Evolutionary conservation across 352 stramenopile genomes (phyloP).

Genomic region (Blastocystis sp.): DNA sequence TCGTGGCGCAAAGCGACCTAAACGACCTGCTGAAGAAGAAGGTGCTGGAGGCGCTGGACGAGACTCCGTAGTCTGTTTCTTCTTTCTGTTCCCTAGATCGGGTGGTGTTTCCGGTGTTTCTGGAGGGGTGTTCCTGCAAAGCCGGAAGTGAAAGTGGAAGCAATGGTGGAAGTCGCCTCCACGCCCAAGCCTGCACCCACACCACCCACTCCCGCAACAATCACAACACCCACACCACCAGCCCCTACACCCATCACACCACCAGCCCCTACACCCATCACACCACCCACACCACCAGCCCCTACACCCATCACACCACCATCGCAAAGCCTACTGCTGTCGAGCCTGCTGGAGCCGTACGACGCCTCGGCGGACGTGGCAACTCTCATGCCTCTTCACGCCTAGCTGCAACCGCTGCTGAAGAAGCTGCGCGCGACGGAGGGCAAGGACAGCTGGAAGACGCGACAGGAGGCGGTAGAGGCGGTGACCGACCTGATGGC

Average conservation of each 20-base stretch:
- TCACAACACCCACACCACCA: neutral
- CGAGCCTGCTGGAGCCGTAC: conserved; percentile 16
- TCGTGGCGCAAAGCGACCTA: conserved; percentile 18
- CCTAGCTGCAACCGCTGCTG: conserved; percentile 38
- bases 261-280: neutral
- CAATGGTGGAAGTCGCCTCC: conserved; percentile 39
- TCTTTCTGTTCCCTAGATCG: neutral
- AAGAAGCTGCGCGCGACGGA: neutral
- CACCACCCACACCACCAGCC: neutral
- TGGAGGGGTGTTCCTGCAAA: neutral
- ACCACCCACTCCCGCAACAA: neutral
- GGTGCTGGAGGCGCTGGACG: conserved; percentile 14
- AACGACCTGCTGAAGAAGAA: conserved; percentile 54
- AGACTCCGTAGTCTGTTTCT: neutral
- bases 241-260: neutral
- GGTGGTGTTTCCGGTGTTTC: neutral
- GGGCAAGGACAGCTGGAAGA: conserved; percentile 61
- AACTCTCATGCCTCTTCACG: neutral
- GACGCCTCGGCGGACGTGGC: conserved; percentile 31
- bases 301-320: neutral
- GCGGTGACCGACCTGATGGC: conserved; percentile 38
- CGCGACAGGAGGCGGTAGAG: conserved; percentile 20
- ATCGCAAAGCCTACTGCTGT: neutral
- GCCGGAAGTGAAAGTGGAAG: conserved; percentile 1
- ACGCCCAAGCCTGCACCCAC: neutral